A percentile compares a stretch with the other conserved stretches of the same genome.
Evolutionary conservation across 1,284 basidiomycete species (phyloP).

Genomic region (Ustilago xerochloae): DNA sequence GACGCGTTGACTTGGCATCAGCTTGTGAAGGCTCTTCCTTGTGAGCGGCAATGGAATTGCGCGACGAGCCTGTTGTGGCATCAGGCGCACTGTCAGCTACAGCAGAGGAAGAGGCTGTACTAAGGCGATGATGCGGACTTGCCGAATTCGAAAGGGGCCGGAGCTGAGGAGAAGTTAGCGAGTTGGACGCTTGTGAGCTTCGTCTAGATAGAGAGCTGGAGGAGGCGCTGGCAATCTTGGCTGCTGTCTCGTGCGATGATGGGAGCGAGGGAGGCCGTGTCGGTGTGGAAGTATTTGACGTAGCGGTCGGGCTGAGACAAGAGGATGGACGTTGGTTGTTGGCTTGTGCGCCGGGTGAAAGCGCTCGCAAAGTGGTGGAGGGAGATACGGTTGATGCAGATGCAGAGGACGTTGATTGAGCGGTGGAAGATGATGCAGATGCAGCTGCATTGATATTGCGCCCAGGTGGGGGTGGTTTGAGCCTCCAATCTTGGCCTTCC

Average conservation of each 20-base stretch:
- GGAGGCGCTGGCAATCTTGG: conserved; percentile 41
- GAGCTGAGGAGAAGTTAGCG: conserved; percentile 21
- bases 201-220: conserved; percentile 31
- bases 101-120: conserved; percentile 8
- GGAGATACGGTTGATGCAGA: conserved; percentile 8
- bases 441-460: conserved; percentile 11
- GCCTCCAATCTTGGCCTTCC: conserved; percentile 55
- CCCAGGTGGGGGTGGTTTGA: conserved; percentile 48
- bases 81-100: neutral
- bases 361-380: conserved; percentile 1
- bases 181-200: conserved; percentile 40
- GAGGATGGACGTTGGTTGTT: conserved; percentile 9
- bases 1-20: conserved; percentile 17
- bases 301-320: conserved; percentile 9
- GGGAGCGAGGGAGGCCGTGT: conserved; percentile 44
- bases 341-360: conserved; percentile 13
- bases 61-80: neutral
- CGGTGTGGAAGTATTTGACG: conserved; percentile 18
- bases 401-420: neutral
- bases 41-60: neutral
- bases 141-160: conserved; percentile 29
- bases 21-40: neutral
- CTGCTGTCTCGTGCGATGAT: conserved; percentile 38
- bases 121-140: conserved; percentile 21
- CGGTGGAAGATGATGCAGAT: neutral